Evolutionary conservation across 2,329 filamentous ascomycete genomes (phyloP).

Genomic region (Arthrobotrys megalospora): DNA sequence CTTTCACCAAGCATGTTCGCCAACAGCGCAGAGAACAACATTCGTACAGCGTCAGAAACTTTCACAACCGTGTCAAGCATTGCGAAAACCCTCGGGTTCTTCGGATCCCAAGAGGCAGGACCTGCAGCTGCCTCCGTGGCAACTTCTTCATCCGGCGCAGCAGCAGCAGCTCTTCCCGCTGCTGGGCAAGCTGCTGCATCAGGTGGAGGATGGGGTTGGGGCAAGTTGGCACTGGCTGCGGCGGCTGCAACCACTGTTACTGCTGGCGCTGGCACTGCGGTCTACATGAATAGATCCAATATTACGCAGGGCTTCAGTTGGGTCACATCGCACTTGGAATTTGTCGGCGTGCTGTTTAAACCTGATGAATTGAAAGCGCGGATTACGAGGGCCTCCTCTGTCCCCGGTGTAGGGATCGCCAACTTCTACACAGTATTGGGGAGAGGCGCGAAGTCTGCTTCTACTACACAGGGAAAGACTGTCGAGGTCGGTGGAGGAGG

Average conservation of each 20-base stretch:
- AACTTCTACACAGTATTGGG: conserved; percentile 92
- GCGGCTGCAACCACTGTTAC: conserved; percentile 85
- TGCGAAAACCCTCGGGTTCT: conserved; percentile 64
- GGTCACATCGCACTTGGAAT: conserved; percentile 92
- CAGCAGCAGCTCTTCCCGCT: conserved; percentile 69
- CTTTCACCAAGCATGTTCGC: conserved; percentile 82
- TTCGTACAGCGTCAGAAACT: conserved; percentile 80
- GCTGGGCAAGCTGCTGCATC: conserved; percentile 66
- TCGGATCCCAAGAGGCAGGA: conserved; percentile 63
- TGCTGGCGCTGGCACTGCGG: conserved; percentile 84
- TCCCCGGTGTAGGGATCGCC: conserved; percentile 81
- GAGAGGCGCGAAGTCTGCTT: conserved; percentile 74
- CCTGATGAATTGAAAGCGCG: conserved; percentile 84
- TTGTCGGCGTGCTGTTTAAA: conserved; percentile 90
- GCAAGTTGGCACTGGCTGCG: conserved; percentile 86
- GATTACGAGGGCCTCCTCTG: conserved; percentile 75
- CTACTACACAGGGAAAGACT: conserved; percentile 67
- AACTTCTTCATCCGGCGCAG: conserved; percentile 67
- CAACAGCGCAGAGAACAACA: conserved; percentile 87
- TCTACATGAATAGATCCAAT: conserved; percentile 87
- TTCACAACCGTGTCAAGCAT: conserved; percentile 76
- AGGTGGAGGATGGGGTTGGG: conserved; percentile 77
- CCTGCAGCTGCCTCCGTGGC: conserved; percentile 65
- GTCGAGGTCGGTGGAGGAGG: conserved; percentile 75
- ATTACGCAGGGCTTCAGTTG: conserved; percentile 83